Percentiles rank a stretch among this genome's conserved stretches.
phyloP scores from a whole-genome alignment of 768 basidiomycete species.

The Serendipita sp. region DNA sequence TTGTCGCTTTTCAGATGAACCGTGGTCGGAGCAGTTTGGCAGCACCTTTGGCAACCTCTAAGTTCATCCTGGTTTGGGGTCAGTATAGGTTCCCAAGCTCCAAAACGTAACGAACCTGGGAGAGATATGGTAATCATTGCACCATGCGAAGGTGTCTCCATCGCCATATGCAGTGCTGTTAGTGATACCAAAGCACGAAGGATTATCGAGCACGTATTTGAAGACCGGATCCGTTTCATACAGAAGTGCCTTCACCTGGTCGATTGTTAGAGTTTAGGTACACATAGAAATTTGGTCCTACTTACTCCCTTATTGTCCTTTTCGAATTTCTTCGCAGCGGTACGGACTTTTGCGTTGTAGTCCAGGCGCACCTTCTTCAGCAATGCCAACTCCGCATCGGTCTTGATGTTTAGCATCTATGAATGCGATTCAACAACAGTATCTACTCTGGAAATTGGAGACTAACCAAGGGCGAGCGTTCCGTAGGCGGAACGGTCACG shows the following conservation, averaged over 20 bases:
- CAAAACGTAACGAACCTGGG: neutral
- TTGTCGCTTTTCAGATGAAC: neutral
- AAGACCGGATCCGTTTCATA: neutral
- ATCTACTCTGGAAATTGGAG: neutral
- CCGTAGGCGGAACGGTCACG: neutral
- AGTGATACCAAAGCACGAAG: neutral
- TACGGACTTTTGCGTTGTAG: neutral
- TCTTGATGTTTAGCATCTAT: neutral
- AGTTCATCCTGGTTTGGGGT: neutral
- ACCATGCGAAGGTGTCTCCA: neutral
- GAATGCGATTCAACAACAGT: neutral
- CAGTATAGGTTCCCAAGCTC: neutral
- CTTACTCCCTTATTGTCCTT: neutral
- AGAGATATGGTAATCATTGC: neutral
- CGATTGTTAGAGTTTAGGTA: neutral
- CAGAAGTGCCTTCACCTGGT: neutral
- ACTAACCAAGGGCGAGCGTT: neutral
- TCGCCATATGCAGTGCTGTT: slow-evolving; percentile 4
- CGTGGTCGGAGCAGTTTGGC: neutral
- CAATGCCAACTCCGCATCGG: neutral
- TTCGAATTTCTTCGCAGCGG: neutral
- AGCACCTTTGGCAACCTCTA: neutral
- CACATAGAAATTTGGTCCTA: neutral
- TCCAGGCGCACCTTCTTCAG: neutral
- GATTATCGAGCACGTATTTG: neutral